Base-by-base conservation (phyloP, 2,329 filamentous ascomycete species). In the Stachybotrys chartarum region DNA sequence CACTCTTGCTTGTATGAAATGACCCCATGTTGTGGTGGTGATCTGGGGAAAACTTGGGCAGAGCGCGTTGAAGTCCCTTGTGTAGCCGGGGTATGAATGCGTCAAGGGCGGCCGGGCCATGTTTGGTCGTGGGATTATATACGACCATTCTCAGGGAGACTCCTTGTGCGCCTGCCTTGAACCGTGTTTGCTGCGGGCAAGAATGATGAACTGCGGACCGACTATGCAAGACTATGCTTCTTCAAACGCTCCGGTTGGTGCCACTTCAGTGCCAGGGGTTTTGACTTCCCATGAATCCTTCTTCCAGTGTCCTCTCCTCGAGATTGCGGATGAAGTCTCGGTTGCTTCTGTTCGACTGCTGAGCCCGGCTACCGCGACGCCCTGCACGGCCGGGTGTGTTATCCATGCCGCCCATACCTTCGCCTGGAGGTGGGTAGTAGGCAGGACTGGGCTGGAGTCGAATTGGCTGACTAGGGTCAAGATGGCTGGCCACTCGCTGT, bases 391-490 rank as follows among this genome's bases (percentile, higher is more conserved):
- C 70, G 50, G 78, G 66, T 30, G 83, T 77, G 56, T 81, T 82
- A 51, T 85, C 81, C 58, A 89, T 83, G 8, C 78, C 74, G 18
- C 84, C 80, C 64, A 90, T 85, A 10, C 91, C 90, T 61, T 97
- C 93, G 7, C 88, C 85, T 2, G 93, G 90, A 18, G 94, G 94
- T 11, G 94, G 94, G 64, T 97, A 99, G 72, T 99, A 99, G 1
- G 94, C 94, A 6, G 94, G 94, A 63, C 91, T 97, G 3, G 94
- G 94, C 68, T 99, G 94, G 55, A 97, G 74, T 52, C 94, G 84
- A 65, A 99, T 97, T 0, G 94, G 94, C 57, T 92, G 90, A 64
- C 85, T 97, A 1, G 94, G 94, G 67, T 99, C 94, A 49, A 99
- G 82, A 71, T 97, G 93, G 68, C 91, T 96, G 47, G 94, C 94